phyloP scores from a whole-genome alignment of 768 basidiomycete species.

The Suillus variegatus region DNA sequence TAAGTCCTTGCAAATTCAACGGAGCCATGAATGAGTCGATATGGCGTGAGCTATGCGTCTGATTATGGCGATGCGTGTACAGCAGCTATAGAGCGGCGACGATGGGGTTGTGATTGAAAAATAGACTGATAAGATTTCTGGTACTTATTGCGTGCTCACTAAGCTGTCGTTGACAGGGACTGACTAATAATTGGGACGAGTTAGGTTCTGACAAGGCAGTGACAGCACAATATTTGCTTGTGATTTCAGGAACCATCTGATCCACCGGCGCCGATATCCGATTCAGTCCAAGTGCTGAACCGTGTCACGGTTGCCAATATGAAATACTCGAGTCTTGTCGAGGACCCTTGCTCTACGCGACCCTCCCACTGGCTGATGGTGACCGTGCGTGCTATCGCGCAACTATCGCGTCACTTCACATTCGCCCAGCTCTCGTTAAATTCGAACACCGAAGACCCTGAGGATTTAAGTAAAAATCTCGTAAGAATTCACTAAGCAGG shows the following conservation, averaged over 20 bases:
- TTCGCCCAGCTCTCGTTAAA: not conserved
- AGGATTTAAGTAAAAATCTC: too few relatives aligned
- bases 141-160: slow-evolving; percentile 15
- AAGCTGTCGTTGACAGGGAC: not conserved
- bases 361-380: too few relatives aligned
- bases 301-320: too few relatives aligned
- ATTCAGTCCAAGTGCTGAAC: too few relatives aligned
- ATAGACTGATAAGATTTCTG: slow-evolving; percentile 15
- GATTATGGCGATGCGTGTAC: not conserved
- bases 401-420: not conserved
- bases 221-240: slow-evolving; percentile 2
- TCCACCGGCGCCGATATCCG: too few relatives aligned
- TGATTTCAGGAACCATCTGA: not conserved
- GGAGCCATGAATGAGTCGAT: slow-evolving; percentile 57
- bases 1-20: slow-evolving; percentile 74
- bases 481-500: too few relatives aligned
- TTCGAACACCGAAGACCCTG: not conserved
- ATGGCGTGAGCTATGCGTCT: not conserved
- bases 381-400: not conserved
- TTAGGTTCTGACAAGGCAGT: not conserved
- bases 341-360: too few relatives aligned
- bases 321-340: too few relatives aligned
- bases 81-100: slow-evolving; percentile 5
- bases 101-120: slow-evolving; percentile 15
- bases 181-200: slow-evolving; percentile 10